phyloP scores from a whole-genome alignment of 73 alveolate genomes.

The Paramecium sexaurelia region DNA sequence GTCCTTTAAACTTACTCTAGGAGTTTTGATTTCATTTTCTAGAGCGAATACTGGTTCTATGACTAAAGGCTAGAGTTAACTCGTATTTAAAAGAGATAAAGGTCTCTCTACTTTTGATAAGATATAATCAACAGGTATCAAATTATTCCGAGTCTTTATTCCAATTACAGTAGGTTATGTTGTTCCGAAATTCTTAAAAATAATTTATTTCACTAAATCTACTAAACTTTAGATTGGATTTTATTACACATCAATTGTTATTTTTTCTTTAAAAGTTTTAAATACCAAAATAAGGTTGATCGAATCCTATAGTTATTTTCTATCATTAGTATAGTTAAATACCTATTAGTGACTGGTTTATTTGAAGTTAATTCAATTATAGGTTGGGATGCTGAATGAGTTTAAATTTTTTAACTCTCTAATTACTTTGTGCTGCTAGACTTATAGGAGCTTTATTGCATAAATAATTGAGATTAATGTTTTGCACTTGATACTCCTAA shows the following conservation, averaged over 20 bases:
- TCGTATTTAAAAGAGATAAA: not conserved
- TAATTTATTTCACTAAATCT: constrained; percentile 16
- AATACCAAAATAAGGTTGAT: not conserved
- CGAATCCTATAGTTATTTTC: not conserved
- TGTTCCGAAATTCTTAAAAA: not conserved
- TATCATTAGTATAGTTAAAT: not conserved
- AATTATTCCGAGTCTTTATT: constrained; percentile 17
- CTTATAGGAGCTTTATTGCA: not conserved
- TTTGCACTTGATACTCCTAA: constrained; percentile 27
- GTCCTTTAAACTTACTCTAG: constrained; percentile 50
- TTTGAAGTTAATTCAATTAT: not conserved
- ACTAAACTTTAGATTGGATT: not conserved
- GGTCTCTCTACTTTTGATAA: constrained; percentile 53
- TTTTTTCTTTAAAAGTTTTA: constrained; percentile 4
- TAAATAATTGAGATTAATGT: not conserved
- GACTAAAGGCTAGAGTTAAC: not conserved
- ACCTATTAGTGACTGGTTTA: constrained; percentile 23
- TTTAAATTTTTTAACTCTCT: not conserved
- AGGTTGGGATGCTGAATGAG: constrained; percentile 37
- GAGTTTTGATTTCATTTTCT: constrained; percentile 36
- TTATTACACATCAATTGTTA: not conserved
- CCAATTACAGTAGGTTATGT: not conserved
- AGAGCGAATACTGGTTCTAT: constrained; percentile 30
- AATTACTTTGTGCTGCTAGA: not conserved
- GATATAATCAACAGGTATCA: constrained; percentile 40